Percentiles rank a stretch among this genome's conserved stretches.
These are phyloP conservation scores for Groenewaldozyma tartarivorans DNA, from an alignment of 805 yeast species.

Conservation along the genomic window DNA sequence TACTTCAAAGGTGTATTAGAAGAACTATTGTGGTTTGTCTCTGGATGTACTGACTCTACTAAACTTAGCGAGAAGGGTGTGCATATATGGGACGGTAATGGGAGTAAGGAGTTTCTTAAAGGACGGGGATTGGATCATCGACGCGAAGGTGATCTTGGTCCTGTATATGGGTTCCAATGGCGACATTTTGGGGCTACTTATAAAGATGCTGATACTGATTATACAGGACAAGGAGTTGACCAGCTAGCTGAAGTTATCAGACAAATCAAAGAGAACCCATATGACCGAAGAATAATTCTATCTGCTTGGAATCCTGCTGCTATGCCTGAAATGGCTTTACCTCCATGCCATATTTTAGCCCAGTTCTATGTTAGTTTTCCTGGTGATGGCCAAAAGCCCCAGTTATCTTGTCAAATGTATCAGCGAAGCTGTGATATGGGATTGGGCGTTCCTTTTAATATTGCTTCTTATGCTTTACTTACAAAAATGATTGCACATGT, in stretches of 20 bases:
- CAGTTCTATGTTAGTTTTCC: conserved; percentile 92
- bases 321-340: conserved; percentile 87
- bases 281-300: conserved; percentile 87
- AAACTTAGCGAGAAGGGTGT: conserved; percentile 72
- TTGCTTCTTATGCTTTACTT: conserved; percentile 89
- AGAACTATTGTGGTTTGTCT: conserved; percentile 87
- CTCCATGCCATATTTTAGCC: conserved; percentile 96
- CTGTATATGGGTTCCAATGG: conserved; percentile 99
- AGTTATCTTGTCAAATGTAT: conserved; percentile 77
- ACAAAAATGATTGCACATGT: conserved; percentile 94
- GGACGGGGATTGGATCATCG: conserved; percentile 69
- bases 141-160: conserved; percentile 92
- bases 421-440: conserved; percentile 99
- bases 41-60: conserved; percentile 84
- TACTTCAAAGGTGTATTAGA: conserved; percentile 82
- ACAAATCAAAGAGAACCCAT: conserved; percentile 78
- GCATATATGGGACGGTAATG: conserved; percentile 99
- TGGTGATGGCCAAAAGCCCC: conserved; percentile 41
- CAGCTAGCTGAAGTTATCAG: conserved; percentile 75
- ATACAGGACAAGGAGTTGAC: conserved; percentile 81
- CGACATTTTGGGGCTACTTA: conserved; percentile 97
- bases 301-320: conserved; percentile 99
- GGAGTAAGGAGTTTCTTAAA: conserved; percentile 85
- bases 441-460: conserved; percentile 96
- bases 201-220: conserved; percentile 76